Base-by-base conservation (phyloP, 176 grass and related monocot species). In the Oryza australiensis region DNA sequence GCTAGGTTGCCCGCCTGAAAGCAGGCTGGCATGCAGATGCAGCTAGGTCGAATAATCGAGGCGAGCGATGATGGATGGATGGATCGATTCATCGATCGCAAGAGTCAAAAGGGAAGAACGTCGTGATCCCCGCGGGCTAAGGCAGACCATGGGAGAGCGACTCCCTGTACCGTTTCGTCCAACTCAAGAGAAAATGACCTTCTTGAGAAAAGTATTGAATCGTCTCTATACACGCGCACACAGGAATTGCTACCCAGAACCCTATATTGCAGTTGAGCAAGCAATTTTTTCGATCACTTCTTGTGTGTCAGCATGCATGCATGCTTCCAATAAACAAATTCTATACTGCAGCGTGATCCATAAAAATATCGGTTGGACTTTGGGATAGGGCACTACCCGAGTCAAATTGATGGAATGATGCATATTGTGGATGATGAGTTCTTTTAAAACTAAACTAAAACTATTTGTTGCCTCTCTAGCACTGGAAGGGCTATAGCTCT, bases 1-100 rank as follows among this genome's bases (percentile, higher is more conserved):
- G 48, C 55, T 82, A 73, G 84, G 46, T 43, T 79, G 84, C 49
- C 74, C 60, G 83, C 88, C 79, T 86, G 83, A 86, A 86, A 90
- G 74, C 74, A 86, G 88, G 83, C 67, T 90, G 83, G 88, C 55
- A 60, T 24, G 55, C 84, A 86, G 72, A 60, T 24, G 55, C 84
- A 86, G 72, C 66, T 72, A 64, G 38, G 48, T 13, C 22, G 24
- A 85, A 89, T 89, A 64, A 55, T 62, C 67, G 45, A 60, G 55
- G 20, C 55, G 55, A 59, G 7, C 20, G 20, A 76, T 37, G 35
- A 37, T 37, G 35, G 35, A 37, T 3, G 37, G 66, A 79, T 64
- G 55, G 64, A 49, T 66, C 59, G 27, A 64, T 70, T 33, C 15
- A 26, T 46, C 53, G 29, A 48, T 85, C 66, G 72, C 66, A 40